Evolutionary conservation across 2,329 filamentous ascomycete species (phyloP).

Genomic region (Sporothrix curviconia): DNA sequence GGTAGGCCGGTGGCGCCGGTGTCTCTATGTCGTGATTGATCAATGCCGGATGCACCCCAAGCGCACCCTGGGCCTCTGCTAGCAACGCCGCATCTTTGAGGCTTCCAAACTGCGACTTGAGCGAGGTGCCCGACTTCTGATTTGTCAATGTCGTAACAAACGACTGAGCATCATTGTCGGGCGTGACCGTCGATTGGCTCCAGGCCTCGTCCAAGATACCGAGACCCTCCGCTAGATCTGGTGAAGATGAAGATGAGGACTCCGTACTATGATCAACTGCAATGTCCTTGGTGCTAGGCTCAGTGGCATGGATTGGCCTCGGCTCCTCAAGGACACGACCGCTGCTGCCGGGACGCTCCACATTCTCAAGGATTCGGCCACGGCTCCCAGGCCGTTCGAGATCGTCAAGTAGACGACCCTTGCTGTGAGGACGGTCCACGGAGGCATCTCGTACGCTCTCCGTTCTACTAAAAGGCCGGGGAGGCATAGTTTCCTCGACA

Average conservation of each 20-base stretch:
- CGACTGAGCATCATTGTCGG: constrained; percentile 24
- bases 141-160: constrained; percentile 23
- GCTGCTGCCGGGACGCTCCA: constrained; percentile 8
- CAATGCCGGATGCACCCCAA: constrained; percentile 8
- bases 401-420: background rate
- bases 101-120: background rate
- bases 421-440: constrained; percentile 8
- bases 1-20: background rate
- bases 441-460: background rate
- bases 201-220: constrained; percentile 21
- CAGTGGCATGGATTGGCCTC: background rate
- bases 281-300: background rate
- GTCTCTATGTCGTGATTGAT: background rate
- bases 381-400: constrained; percentile 7
- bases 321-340: background rate
- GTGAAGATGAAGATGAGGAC: background rate
- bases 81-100: constrained; percentile 6
- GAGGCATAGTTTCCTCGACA: background rate
- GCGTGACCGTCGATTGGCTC: constrained; percentile 23
- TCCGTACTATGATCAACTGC: background rate
- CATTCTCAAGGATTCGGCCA: constrained; percentile 8
- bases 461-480: background rate
- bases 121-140: constrained; percentile 9
- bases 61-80: background rate
- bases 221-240: constrained; percentile 7